These are phyloP conservation scores for Solanum piurae DNA, from an alignment of 257 asterid genomes.

Conservation along the genomic window DNA sequence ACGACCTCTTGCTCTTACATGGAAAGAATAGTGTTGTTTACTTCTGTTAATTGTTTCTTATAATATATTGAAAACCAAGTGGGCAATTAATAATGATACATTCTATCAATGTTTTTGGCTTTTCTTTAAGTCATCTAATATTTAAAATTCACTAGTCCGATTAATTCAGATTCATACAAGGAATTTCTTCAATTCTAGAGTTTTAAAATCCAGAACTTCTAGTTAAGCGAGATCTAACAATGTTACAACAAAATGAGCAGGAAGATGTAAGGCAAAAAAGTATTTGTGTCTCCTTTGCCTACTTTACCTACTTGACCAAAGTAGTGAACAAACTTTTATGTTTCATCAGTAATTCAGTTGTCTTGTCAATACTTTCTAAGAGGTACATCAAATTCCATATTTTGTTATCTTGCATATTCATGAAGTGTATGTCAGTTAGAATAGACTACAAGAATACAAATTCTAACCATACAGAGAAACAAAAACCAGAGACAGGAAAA, in stretches of 20 bases:
- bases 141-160: not conserved
- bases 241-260: not conserved
- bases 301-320: not conserved
- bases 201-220: not conserved
- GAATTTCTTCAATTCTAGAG: not conserved
- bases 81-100: not conserved
- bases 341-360: not conserved
- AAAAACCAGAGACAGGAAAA: not conserved
- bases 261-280: not conserved
- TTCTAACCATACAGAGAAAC: not conserved
- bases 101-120: not conserved
- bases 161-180: not conserved
- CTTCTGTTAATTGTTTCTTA: not conserved
- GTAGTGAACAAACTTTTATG: not conserved
- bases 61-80: not conserved
- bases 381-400: not conserved
- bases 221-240: not conserved
- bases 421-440: not conserved
- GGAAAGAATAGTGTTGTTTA: slow-evolving; percentile 17
- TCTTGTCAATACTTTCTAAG: not conserved
- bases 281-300: not conserved
- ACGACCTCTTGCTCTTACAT: slow-evolving; percentile 26
- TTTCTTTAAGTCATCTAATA: not conserved
- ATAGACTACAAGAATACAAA: not conserved
- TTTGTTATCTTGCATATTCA: not conserved